phyloP scores from a whole-genome alignment of 257 asterid genomes.

The Leonotis leonurus region DNA sequence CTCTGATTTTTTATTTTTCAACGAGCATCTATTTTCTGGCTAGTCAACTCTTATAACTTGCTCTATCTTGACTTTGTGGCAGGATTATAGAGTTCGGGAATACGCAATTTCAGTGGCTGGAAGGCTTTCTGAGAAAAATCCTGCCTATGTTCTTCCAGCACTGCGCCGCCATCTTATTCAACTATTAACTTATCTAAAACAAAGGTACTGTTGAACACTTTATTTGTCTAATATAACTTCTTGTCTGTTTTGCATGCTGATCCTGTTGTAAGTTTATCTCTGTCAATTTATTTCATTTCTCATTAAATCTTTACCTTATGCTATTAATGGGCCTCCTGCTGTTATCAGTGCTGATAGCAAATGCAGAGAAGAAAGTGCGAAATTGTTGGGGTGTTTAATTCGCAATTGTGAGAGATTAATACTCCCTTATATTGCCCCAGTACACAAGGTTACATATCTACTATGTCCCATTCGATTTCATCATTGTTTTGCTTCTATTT shows the following conservation, averaged over 20 bases:
- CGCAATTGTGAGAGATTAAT: conserved; percentile 94
- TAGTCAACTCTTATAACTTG: conserved; percentile 12
- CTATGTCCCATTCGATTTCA: not conserved
- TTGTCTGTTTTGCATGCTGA: conserved; percentile 6
- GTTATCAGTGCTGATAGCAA: conserved; percentile 92
- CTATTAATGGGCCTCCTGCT: conserved; percentile 27
- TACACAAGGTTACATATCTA: conserved; percentile 70
- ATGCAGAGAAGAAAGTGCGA: conserved; percentile 99
- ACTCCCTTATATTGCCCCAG: conserved; percentile 90
- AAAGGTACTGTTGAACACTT: conserved; percentile 51
- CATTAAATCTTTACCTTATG: conserved; percentile 4
- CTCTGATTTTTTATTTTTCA: too few relatives aligned
- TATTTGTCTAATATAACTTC: not conserved
- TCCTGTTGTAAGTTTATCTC: not conserved
- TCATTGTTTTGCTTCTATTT: conserved; percentile 17
- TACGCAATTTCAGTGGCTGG: conserved; percentile 92
- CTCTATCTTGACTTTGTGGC: conserved; percentile 7
- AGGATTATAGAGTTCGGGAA: conserved; percentile 93
- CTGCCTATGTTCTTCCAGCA: conserved; percentile 98
- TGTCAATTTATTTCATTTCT: not conserved
- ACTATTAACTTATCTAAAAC: conserved; percentile 84
- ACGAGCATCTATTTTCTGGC: conserved; percentile 7
- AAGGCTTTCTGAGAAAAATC: conserved; percentile 95
- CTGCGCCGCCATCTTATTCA: conserved; percentile 99
- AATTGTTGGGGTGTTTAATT: conserved; percentile 92